Conservation (phyloP, 2,329 filamentous ascomycete genomes). For the Verruconis gallopava region DNA sequence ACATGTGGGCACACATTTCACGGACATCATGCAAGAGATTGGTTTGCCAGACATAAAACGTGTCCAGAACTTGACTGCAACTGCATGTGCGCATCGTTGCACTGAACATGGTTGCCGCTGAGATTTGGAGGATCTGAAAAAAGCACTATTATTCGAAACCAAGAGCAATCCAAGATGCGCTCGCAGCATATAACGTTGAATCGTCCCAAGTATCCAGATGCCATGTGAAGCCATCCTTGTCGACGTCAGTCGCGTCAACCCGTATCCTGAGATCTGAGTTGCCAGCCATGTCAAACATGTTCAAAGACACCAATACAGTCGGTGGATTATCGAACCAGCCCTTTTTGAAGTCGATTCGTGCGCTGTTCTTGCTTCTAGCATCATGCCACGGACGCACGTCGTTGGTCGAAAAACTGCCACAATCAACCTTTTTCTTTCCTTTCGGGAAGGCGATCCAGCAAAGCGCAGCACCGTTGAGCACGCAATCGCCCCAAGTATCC, state of each 20-base stretch:
- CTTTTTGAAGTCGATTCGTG: constrained; percentile 14
- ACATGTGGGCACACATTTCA: constrained; percentile 52
- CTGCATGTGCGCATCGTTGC: constrained; percentile 35
- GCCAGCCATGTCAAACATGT: constrained; percentile 18
- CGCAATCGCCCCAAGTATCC: constrained; percentile 17
- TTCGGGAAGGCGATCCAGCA: constrained; percentile 20
- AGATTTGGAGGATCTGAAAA: no score
- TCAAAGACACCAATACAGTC: constrained; percentile 17
- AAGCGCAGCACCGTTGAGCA: constrained; percentile 17
- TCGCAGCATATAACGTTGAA: constrained; percentile 16
- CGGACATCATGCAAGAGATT: constrained; percentile 47
- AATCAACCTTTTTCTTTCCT: constrained; percentile 16
- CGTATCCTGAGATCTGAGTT: constrained; percentile 17
- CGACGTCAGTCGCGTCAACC: constrained; percentile 15
- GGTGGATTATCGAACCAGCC: constrained; percentile 15
- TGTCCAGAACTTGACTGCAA: constrained; percentile 44
- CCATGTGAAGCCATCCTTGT: constrained; percentile 18
- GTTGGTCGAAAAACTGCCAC: constrained; percentile 16
- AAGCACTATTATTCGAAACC: constrained; percentile 10
- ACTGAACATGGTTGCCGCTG: constrained; percentile 6
- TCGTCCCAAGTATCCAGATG: constrained; percentile 16
- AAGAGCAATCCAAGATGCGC: constrained; percentile 17
- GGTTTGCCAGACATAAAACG: constrained; percentile 43
- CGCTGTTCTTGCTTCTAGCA: constrained; percentile 12
- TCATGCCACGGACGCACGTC: constrained; percentile 16